These are phyloP conservation scores for Cytospora piceae DNA, from an alignment of 2,329 filamentous ascomycete species.

Conservation along the genomic window DNA sequence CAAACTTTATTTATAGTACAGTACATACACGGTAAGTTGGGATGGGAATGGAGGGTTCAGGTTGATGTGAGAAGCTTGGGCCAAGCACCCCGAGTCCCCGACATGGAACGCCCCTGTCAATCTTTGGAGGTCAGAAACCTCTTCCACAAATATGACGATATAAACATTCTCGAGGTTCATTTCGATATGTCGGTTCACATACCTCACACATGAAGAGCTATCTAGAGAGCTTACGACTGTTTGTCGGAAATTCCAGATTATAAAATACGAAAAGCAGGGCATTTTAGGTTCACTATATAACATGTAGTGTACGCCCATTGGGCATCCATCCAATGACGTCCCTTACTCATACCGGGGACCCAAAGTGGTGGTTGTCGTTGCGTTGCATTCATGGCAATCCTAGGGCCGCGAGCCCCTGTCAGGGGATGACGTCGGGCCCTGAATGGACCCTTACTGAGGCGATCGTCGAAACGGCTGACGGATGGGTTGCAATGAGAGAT, in stretches of 20 bases:
- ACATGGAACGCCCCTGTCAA: background rate
- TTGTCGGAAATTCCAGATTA: background rate
- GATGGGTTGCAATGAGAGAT: background rate
- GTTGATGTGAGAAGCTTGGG: background rate
- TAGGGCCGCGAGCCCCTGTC: background rate
- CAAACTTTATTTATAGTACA: background rate
- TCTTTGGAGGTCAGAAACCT: background rate
- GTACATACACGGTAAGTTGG: background rate
- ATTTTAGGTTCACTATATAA: background rate
- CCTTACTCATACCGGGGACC: background rate
- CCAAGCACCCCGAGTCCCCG: background rate
- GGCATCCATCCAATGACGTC: conserved; percentile 1
- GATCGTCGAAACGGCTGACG: background rate
- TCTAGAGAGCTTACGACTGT: background rate
- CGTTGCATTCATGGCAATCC: background rate
- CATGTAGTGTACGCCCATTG: background rate
- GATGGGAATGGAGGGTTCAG: background rate
- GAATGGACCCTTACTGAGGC: background rate
- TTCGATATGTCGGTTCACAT: background rate
- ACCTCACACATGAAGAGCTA: background rate
- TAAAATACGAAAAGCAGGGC: background rate
- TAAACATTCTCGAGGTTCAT: background rate
- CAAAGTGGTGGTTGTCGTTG: background rate
- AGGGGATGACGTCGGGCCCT: background rate
- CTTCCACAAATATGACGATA: background rate